phyloP scores from a whole-genome alignment of 495 filamentous ascomycete genomes.

The Aspergillus asperescens region DNA sequence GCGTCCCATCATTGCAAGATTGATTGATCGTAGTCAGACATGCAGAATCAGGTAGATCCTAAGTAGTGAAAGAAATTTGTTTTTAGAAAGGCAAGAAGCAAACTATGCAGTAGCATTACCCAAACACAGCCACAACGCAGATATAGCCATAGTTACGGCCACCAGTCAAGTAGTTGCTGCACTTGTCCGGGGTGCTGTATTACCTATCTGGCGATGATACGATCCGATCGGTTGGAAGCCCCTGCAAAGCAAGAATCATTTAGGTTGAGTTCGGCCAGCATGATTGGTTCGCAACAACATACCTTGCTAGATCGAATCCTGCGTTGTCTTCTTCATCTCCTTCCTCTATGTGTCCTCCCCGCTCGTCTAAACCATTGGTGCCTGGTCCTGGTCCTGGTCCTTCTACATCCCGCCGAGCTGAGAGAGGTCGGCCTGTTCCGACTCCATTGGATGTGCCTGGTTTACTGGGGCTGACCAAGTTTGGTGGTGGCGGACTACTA shows the following conservation, averaged over 20 bases:
- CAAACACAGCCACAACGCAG: not conserved
- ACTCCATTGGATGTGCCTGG: slow-evolving; percentile 36
- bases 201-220: slow-evolving; percentile 54
- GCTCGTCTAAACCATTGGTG: slow-evolving; percentile 10
- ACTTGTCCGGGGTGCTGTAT: slow-evolving; percentile 38
- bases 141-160: not conserved
- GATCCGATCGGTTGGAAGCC: slow-evolving; percentile 68
- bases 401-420: slow-evolving; percentile 30
- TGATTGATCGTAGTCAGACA: slow-evolving; percentile 3
- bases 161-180: slow-evolving; percentile 20
- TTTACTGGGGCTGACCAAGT: slow-evolving; percentile 45
- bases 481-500: slow-evolving; percentile 57
- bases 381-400: slow-evolving; percentile 1
- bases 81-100: not conserved
- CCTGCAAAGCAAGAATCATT: slow-evolving; percentile 32
- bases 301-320: slow-evolving; percentile 65
- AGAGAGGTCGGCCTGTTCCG: slow-evolving; percentile 31
- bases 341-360: slow-evolving; percentile 17
- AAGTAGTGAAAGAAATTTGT: not conserved
- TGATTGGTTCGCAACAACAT: slow-evolving; percentile 17
- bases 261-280: slow-evolving; percentile 1
- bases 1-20: slow-evolving; percentile 10
- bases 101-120: not conserved
- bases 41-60: not conserved
- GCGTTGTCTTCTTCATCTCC: slow-evolving; percentile 53